phyloP scores from a whole-genome alignment of 768 basidiomycete genomes.

The Macrolepiota fuliginosa region DNA sequence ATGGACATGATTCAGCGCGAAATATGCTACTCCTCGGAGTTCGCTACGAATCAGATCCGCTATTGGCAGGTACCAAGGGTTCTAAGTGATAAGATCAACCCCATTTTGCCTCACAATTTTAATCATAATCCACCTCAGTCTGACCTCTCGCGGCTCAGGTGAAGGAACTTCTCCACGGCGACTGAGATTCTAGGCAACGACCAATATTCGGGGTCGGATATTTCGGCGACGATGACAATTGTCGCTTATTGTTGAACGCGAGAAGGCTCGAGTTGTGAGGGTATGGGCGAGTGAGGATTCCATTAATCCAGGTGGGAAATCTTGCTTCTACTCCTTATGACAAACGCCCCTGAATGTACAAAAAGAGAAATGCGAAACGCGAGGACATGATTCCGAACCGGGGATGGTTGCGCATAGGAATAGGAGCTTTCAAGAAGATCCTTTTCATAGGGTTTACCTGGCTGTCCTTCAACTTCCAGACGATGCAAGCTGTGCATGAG shows the following conservation, averaged over 20 bases:
- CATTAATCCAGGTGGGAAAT: slow-evolving; percentile 1
- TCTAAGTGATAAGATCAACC: not conserved
- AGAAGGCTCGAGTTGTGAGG: not conserved
- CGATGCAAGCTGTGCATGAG: not conserved
- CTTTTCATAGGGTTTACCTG: not conserved
- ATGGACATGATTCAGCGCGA: no score
- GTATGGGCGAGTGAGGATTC: not conserved
- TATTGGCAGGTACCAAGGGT: not conserved
- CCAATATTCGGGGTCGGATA: not conserved
- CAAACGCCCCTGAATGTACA: not conserved
- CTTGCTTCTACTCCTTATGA: not conserved
- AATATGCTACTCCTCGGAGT: not conserved
- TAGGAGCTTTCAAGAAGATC: not conserved
- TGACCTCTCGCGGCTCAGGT: not conserved
- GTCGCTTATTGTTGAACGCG: not conserved
- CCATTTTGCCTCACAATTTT: not conserved
- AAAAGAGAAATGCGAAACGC: slow-evolving; percentile 11
- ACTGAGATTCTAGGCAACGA: not conserved
- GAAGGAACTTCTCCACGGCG: not conserved
- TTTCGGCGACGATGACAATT: not conserved
- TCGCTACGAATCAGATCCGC: not conserved
- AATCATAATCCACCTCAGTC: not conserved
- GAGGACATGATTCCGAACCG: not conserved
- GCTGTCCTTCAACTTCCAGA: not conserved
- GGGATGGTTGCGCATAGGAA: slow-evolving; percentile 3